Evolutionary conservation across 345 rosid species (phyloP), one percentile per base, ranked within the genome.

Genomic region (Salix purpurea): DNA sequence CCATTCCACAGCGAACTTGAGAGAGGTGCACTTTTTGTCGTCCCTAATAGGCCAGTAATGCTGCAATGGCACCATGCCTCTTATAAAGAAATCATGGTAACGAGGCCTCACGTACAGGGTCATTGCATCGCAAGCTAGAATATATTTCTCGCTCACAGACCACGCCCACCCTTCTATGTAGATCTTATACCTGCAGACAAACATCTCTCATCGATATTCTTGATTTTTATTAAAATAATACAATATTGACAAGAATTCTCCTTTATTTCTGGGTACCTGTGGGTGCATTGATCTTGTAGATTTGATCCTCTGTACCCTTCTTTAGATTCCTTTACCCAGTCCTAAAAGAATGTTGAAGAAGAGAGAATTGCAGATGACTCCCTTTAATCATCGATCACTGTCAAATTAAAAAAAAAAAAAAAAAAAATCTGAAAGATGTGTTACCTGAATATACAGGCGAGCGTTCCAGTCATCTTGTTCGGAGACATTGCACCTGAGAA

Each of bases 111-210:
- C 80, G 42, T 81, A 71, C 76, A 94, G 56, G 8, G 88, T 77
- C 89, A 88, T 88, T 2, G 95, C 83, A 76, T 91, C 88, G 60
- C 96, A 94, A 68, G 97, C 94, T 58, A 94, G 54, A n/a, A 91
- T 94, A 75, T 90, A 91, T 74, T 94, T 94, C 84, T 84, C 89
- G 66, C 94, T 93, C 42, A 89, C 97, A 6, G 97, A 93, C 97
- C 97, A 91, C 6, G 90, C 89, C 87, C 88, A 78, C 70, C 98
- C 97, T 81, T 90, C 97, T 32, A 85, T 61, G 46, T 89, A 88
- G 14, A 93, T 90, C 84, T 93, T 94, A 72, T 91, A 93, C 71
- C 97, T 90, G 76, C 16, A 23, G 61, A 34, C 7, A 16, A 52
- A 5, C 0, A 7, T 0, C 0, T 26, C 5, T 19, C 18, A 11